These are phyloP conservation scores for Claviceps monticola DNA, from an alignment of 2,329 filamentous ascomycete species.

Conservation along the genomic window DNA sequence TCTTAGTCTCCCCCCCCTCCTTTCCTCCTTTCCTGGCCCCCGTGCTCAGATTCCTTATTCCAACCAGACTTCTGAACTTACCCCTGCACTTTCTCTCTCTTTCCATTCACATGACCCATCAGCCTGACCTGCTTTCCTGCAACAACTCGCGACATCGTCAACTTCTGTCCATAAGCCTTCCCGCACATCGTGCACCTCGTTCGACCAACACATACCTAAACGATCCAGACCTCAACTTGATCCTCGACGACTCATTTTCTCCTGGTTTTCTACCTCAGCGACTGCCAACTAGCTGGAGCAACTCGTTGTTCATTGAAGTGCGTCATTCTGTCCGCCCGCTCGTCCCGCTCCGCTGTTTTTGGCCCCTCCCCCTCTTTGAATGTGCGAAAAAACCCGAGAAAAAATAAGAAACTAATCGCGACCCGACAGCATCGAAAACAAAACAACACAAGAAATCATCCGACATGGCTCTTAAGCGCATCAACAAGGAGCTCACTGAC, in stretches of 20 bases:
- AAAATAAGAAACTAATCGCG: slow-evolving; percentile 12
- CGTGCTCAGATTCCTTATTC: slow-evolving; percentile 2
- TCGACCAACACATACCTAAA: not conserved
- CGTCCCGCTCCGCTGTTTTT: slow-evolving; percentile 3
- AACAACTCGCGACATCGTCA: not conserved
- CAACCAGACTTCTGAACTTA: not conserved
- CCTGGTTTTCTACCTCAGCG: slow-evolving; percentile 6
- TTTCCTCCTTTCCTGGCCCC: not conserved
- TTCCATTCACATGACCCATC: slow-evolving; percentile 5
- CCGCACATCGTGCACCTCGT: slow-evolving; percentile 1
- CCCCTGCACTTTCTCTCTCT: slow-evolving; percentile 5
- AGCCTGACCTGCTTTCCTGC: slow-evolving; percentile 1
- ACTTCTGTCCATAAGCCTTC: not conserved
- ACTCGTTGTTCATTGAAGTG: slow-evolving; percentile 13
- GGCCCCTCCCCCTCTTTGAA: slow-evolving; percentile 1
- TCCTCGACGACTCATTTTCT: slow-evolving; percentile 1
- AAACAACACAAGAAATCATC: slow-evolving; percentile 20
- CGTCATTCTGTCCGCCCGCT: slow-evolving; percentile 11
- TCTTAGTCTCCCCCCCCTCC: not conserved
- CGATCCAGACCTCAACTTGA: slow-evolving; percentile 1
- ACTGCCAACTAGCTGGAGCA: slow-evolving; percentile 2
- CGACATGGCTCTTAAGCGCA: slow-evolving; percentile 77
- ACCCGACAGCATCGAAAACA: slow-evolving; percentile 10
- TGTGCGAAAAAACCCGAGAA: not conserved
- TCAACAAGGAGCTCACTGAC: slow-evolving; percentile 88